These are phyloP conservation scores for Metschnikowia sp. DNA, from an alignment of 805 yeast genomes.

Conservation along the genomic window DNA sequence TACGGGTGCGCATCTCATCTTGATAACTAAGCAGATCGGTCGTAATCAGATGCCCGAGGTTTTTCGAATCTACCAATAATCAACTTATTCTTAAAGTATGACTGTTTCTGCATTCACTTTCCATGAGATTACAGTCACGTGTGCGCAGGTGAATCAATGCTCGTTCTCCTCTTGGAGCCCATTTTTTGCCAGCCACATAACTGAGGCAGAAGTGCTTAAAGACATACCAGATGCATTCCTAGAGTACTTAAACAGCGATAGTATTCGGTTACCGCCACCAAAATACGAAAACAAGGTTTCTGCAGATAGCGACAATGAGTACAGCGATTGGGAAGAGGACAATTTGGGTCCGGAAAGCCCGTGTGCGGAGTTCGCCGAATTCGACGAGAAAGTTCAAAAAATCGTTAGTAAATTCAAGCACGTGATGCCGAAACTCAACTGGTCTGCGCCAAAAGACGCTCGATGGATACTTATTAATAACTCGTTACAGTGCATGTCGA, in stretches of 20 bases:
- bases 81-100: neutral
- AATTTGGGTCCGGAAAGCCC: conserved; percentile 19
- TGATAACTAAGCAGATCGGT: too few species aligned
- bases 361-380: conserved; percentile 44
- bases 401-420: conserved; percentile 51
- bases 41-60: too few species aligned
- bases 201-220: conserved; percentile 24
- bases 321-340: conserved; percentile 70
- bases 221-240: conserved; percentile 36
- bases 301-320: conserved; percentile 55
- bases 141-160: conserved; percentile 31
- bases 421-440: conserved; percentile 86
- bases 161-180: conserved; percentile 35
- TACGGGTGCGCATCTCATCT: too few species aligned
- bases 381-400: conserved; percentile 52
- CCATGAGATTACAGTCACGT: conserved; percentile 23
- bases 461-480: conserved; percentile 85
- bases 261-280: conserved; percentile 17
- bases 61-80: too few species aligned
- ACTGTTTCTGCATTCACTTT: conserved; percentile 24
- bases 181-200: conserved; percentile 19
- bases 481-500: conserved; percentile 64
- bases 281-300: conserved; percentile 11
- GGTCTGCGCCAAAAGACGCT: conserved; percentile 97
- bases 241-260: conserved; percentile 28